phyloP scores from a whole-genome alignment of 1,139 yeast species.

The Yamadazyma atlantica region DNA sequence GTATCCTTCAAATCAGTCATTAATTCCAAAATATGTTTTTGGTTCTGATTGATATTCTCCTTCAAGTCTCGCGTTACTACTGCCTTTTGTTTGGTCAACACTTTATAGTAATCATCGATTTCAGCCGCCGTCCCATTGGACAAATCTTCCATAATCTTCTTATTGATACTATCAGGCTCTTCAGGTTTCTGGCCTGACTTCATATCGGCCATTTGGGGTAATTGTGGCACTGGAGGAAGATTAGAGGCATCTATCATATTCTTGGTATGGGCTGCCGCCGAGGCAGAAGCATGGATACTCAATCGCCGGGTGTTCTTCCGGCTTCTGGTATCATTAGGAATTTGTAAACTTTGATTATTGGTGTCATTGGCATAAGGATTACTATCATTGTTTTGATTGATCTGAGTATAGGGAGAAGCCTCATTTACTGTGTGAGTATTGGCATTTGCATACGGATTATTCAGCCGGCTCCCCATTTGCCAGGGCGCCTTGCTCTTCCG shows the following conservation, averaged over 20 bases:
- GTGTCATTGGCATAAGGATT: not conserved
- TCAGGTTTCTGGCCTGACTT: conserved; percentile 4
- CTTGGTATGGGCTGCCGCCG: conserved; percentile 31
- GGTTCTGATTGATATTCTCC: conserved; percentile 65
- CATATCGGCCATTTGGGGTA: conserved; percentile 27
- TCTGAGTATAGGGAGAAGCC: conserved; percentile 1
- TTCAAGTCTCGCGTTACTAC: conserved; percentile 65
- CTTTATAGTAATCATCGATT: conserved; percentile 68
- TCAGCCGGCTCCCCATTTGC: conserved; percentile 25
- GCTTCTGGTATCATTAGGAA: conserved; percentile 9
- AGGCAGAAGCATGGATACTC: conserved; percentile 46
- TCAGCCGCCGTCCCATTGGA: conserved; percentile 71
- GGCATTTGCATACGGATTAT: conserved; percentile 40
- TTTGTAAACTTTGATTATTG: conserved; percentile 4
- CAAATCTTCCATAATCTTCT: conserved; percentile 53
- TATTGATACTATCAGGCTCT: conserved; percentile 16
- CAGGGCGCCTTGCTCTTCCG: conserved; percentile 50
- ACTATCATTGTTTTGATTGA: conserved; percentile 9
- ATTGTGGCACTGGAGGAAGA: conserved; percentile 43
- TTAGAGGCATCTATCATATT: conserved; percentile 27
- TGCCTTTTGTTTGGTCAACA: conserved; percentile 51
- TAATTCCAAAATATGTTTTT: conserved; percentile 67
- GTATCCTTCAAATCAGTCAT: conserved; percentile 65
- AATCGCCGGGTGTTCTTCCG: conserved; percentile 35
- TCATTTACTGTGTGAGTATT: conserved; percentile 15